Percentiles rank a stretch among this genome's conserved stretches.
Conservation (phyloP, 345 rosid genomes). For the Camelina neglecta region DNA sequence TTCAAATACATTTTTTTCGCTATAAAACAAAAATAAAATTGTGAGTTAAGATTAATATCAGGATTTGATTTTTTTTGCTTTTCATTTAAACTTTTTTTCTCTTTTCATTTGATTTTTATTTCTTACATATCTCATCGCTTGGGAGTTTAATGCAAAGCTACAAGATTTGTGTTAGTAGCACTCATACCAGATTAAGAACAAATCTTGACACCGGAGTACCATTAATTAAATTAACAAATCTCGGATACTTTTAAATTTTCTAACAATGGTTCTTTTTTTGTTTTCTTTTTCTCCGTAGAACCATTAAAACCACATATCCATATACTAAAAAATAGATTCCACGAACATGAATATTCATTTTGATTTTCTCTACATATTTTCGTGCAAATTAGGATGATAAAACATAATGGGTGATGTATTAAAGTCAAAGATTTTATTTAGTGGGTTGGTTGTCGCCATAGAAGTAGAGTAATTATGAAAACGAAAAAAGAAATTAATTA, state of each 20-base stretch:
- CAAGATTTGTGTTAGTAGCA: not conserved
- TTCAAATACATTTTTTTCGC: not conserved
- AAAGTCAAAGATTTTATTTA: slow-evolving; percentile 34
- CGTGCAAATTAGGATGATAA: slow-evolving; percentile 15
- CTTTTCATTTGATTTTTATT: not conserved
- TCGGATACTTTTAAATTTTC: not conserved
- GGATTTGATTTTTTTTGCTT: not conserved
- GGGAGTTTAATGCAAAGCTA: not conserved
- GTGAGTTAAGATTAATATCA: not conserved
- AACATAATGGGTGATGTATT: slow-evolving; percentile 22
- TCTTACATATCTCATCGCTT: not conserved
- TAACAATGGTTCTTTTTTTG: not conserved
- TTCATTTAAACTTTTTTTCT: not conserved
- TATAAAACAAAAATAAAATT: not conserved
- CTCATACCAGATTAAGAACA: not conserved
- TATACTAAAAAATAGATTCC: slow-evolving; percentile 25
- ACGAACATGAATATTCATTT: slow-evolving; percentile 30
- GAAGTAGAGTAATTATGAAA: slow-evolving; percentile 4
- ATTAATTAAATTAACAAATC: too few species aligned
- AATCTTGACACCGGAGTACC: not conserved
- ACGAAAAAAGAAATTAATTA: not conserved
- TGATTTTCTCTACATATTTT: slow-evolving; percentile 11
- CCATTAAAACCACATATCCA: not conserved
- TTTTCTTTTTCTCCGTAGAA: not conserved
- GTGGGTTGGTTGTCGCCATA: slow-evolving; percentile 38